Evolutionary conservation across 2,329 filamentous ascomycete genomes (phyloP), one percentile per base, ranked within the genome.

Genomic region (Colletotrichum truncatum): DNA sequence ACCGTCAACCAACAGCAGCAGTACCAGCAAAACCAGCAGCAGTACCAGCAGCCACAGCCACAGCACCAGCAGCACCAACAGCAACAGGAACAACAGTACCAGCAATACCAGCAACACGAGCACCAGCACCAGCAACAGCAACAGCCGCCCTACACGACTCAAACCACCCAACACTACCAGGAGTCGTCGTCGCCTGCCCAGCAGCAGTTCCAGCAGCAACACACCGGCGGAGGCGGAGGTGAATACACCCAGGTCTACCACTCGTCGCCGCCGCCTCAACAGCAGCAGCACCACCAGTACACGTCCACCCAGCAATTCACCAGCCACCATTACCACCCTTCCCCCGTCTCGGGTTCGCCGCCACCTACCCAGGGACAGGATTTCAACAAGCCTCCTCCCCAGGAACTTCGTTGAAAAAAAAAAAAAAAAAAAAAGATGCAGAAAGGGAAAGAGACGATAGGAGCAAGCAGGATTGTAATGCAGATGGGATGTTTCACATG

Each of bases 321-420:
- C 48, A 62, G 3, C 32, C 30, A 18, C 63, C 63, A 18, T 11
- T 55, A 60, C 14, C 11, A 46, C 4, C 61, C 65, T 6, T 57
- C 64, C 12, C 59, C 62, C 18, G 32, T 65, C 12, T 64, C 64
- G 3, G 46, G 39, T 12, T 66, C 64, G 4, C 64, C 60, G 25
- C 32, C 64, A 4, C 52, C 64, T 4, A n/a, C n/a, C n/a, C 64
- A 58, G 36, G 62, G 56, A 14, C 51, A 65, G n/a, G 32, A 21
- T 12, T 48, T 58, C 34, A 8, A 16, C 1, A 59, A 64, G n/a
- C n/a, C n/a, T 14, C 52, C 46, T 6, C 59, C 60, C 7, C 60
- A 64, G 25, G 63, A 66, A 25, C 57, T 66, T 11, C 63, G 58
- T 9, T 63, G 7, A 39, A 38, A n/a, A n/a, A n/a, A n/a, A n/a